Evolutionary conservation across 768 basidiomycete species (phyloP), one percentile per base, ranked within the genome.

Genomic region (Phanerochaete carnosa): DNA sequence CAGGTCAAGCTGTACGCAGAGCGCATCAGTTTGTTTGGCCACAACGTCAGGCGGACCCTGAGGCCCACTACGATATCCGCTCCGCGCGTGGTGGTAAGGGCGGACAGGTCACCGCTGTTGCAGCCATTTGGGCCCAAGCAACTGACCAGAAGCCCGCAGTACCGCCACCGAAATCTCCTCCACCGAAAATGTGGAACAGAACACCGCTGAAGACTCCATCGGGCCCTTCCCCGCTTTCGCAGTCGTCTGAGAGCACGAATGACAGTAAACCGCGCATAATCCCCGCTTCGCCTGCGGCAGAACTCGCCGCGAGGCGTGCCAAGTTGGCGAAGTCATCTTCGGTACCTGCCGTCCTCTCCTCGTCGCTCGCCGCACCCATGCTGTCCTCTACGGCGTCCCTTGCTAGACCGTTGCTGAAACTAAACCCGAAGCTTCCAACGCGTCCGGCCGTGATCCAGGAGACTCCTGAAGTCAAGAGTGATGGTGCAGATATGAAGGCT

Each of bases 81-180:
- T 92, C 89, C 37, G 90, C 89, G 3, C 80, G 90, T 23, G 90
- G 92, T 3, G 91, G 92, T 1, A 76, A 81, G 45, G 91, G 92
- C 2, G 92, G 90, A 13, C 80, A 82, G 56, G 91, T 92, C 16
- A 78, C 89, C 2, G 77, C 89, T 3, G 88, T 91, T 0, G 84
- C 88, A 0, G 82, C 89, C 1, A 75, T 93, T 25, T 93, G 90
- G 90, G 83, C 88, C 2, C 75, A 84, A 49, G 66, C 3, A 58
- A 66, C 46, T 9, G 26, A 43, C 5, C n/a, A 30, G n/a, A 53
- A 35, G n/a, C 35, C 62, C 23, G n/a, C 45, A 29, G 6, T 39
- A 7, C 23, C 47, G n/a, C 32, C 43, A 6, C 56, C 57, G 2
- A 39, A 49, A 33, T 13, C 46, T 58, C 29, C 26, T 22, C 37